A percentile compares a stretch with the other conserved stretches of the same genome.
Evolutionary conservation across 2,329 filamentous ascomycete genomes (phyloP).

Genomic region (Penicillium sp.): DNA sequence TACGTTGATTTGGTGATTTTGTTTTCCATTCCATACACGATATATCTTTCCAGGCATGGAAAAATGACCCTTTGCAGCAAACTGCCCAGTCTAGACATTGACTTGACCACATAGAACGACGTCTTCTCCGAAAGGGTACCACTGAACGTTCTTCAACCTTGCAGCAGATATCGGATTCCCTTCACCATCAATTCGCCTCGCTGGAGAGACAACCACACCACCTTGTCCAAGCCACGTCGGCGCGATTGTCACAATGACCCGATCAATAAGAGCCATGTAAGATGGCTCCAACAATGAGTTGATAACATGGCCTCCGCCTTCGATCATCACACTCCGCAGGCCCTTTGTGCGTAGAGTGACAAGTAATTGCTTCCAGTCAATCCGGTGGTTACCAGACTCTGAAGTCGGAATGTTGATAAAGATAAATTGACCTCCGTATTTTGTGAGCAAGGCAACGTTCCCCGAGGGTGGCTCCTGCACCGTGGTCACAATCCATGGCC

Average conservation of each 20-base stretch:
- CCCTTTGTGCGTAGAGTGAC: constrained; percentile 56
- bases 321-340: constrained; percentile 80
- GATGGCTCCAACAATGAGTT: constrained; percentile 68
- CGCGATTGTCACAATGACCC: constrained; percentile 83
- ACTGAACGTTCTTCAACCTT: constrained; percentile 63
- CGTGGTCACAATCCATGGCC: constrained; percentile 67
- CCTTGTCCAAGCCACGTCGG: constrained; percentile 83
- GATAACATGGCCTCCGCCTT: constrained; percentile 81
- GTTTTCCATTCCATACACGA: not conserved
- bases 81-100: constrained; percentile 4
- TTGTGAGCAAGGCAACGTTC: constrained; percentile 27
- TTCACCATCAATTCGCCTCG: constrained; percentile 52
- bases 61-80: not conserved
- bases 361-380: constrained; percentile 65
- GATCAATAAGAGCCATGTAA: constrained; percentile 63
- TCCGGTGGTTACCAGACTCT: constrained; percentile 18
- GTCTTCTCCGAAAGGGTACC: constrained; percentile 77
- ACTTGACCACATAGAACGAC: constrained; percentile 75
- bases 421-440: constrained; percentile 36
- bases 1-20: not conserved
- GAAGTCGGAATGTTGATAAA: constrained; percentile 22
- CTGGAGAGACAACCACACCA: constrained; percentile 76
- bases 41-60: not conserved
- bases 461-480: constrained; percentile 14
- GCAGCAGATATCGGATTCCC: constrained; percentile 61